A percentile compares a stretch with the other conserved stretches of the same genome.
These are phyloP conservation scores for Aspergillus sparsus DNA, from an alignment of 495 filamentous ascomycete species.

Conservation along the genomic window DNA sequence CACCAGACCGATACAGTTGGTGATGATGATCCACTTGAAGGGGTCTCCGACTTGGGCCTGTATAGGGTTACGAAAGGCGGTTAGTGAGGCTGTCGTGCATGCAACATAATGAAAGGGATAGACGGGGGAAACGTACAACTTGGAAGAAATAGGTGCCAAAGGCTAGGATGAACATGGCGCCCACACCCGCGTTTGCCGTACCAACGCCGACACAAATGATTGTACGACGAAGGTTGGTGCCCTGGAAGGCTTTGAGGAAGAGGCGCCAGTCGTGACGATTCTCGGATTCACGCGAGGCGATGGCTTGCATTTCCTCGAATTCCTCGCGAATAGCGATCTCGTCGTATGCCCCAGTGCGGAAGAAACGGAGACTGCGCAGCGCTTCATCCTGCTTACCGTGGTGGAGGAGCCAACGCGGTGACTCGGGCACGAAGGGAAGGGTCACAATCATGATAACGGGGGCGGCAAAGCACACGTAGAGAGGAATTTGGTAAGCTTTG, in stretches of 20 bases:
- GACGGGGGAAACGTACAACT: background rate
- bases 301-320: conserved; percentile 3
- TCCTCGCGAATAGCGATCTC: conserved; percentile 2
- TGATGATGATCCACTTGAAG: conserved; percentile 55
- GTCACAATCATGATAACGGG: background rate
- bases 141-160: conserved; percentile 55
- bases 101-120: background rate
- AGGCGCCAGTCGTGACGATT: background rate
- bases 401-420: background rate
- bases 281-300: background rate
- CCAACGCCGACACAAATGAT: conserved; percentile 49
- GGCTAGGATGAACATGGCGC: conserved; percentile 5
- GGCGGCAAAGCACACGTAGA: conserved; percentile 6
- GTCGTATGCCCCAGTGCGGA: conserved; percentile 6
- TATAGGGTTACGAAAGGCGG: no score
- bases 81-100: background rate
- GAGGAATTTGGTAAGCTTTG: conserved; percentile 3
- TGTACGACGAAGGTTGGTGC: conserved; percentile 51
- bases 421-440: background rate
- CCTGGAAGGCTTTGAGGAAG: conserved; percentile 31
- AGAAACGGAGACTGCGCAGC: conserved; percentile 2
- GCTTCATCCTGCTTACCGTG: background rate
- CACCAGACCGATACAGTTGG: conserved; percentile 52
- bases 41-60: conserved; percentile 19
- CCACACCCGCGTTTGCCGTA: conserved; percentile 50